Evolutionary conservation across 2,329 filamentous ascomycete species (phyloP).

Genomic region (Nigrograna mackinnonii): DNA sequence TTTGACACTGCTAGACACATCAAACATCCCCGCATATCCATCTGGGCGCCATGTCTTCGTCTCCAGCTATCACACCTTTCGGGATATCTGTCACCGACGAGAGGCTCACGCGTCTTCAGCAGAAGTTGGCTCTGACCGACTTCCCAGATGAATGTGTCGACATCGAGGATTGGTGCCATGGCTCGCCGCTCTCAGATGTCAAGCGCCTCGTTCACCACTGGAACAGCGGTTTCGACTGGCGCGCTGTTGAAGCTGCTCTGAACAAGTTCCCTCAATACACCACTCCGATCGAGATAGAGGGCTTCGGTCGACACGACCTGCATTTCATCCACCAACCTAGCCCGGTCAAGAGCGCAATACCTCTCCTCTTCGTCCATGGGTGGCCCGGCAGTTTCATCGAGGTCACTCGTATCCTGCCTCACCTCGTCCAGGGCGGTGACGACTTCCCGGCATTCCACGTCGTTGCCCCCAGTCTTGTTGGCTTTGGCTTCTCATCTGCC

Average conservation of each 20-base stretch:
- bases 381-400: constrained; percentile 71
- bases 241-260: constrained; percentile 56
- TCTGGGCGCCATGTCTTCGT: too few species aligned
- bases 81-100: neutral
- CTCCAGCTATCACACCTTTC: constrained; percentile 1
- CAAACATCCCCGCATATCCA: too few species aligned
- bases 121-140: constrained; percentile 4
- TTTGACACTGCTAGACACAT: too few species aligned
- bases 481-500: constrained; percentile 54
- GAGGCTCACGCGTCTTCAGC: neutral
- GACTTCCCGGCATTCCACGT: constrained; percentile 49
- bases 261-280: constrained; percentile 63
- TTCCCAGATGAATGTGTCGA: neutral
- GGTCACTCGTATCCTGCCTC: constrained; percentile 45
- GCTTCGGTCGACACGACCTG: neutral
- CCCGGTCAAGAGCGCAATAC: constrained; percentile 60
- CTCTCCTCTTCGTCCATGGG: constrained; percentile 66
- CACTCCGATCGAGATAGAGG: constrained; percentile 56
- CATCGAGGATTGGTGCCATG: constrained; percentile 54
- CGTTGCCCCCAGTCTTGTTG: constrained; percentile 54
- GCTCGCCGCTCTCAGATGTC: constrained; percentile 61
- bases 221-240: constrained; percentile 61
- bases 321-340: constrained; percentile 65
- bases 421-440: constrained; percentile 40
- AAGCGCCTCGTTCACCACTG: constrained; percentile 60